These are phyloP conservation scores for Sicyos baderoa DNA, from an alignment of 306 rosid species.

Conservation along the genomic window DNA sequence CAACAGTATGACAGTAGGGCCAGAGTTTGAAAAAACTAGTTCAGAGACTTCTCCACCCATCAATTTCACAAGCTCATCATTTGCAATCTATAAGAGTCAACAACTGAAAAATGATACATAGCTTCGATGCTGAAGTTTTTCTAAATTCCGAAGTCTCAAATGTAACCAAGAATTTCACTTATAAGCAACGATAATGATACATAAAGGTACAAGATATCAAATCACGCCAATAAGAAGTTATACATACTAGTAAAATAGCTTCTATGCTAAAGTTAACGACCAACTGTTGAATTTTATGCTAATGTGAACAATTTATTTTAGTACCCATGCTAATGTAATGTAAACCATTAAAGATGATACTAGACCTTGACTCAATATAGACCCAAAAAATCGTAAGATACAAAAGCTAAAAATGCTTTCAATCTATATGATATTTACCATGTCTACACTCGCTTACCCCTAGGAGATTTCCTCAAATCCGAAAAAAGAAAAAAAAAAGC, in stretches of 20 bases:
- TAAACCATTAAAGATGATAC: no score
- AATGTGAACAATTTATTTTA: no score
- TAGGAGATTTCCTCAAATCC: neutral
- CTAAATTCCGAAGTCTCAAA: neutral
- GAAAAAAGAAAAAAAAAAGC: neutral
- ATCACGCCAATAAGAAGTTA: neutral
- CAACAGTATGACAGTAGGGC: constrained; percentile 79
- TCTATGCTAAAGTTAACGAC: neutral
- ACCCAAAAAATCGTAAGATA: neutral
- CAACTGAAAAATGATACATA: neutral
- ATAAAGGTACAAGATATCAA: neutral
- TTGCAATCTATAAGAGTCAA: constrained; percentile 63
- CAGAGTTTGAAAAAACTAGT: constrained; percentile 58
- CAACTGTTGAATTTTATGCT: neutral
- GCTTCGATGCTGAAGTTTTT: no score
- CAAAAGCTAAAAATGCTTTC: neutral
- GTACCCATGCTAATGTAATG: no score
- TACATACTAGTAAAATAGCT: neutral
- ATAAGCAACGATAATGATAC: neutral
- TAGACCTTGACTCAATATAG: neutral
- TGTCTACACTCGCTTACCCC: neutral
- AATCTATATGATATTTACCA: neutral
- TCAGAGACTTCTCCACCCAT: constrained; percentile 98
- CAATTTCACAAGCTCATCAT: constrained; percentile 83
- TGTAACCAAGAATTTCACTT: neutral